These are phyloP conservation scores for Dillenia turbinata DNA, from an alignment of 164 flowering plant genomes.

Conservation along the genomic window DNA sequence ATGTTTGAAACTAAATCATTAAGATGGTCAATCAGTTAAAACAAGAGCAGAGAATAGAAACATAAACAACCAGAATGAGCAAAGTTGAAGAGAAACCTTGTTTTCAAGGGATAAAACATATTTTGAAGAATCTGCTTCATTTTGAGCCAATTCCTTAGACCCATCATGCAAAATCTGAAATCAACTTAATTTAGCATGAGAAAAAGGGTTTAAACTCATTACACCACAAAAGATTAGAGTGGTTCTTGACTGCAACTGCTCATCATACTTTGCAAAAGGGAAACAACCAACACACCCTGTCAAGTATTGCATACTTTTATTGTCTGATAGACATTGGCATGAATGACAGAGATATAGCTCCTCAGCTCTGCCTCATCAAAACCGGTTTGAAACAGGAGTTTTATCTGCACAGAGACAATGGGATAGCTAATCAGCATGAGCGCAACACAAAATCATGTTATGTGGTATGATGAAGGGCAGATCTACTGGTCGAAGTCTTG, in stretches of 20 bases:
- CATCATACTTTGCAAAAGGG: slow-evolving; percentile 33
- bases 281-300: slow-evolving; percentile 93
- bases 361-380: slow-evolving; percentile 87
- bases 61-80: not conserved
- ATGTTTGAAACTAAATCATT: too few relatives aligned
- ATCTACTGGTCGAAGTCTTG: slow-evolving; percentile 12
- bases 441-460: not conserved
- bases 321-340: slow-evolving; percentile 98
- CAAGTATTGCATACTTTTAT: slow-evolving; percentile 93
- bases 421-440: slow-evolving; percentile 6
- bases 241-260: slow-evolving; percentile 7
- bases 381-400: slow-evolving; percentile 92
- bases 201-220: not conserved
- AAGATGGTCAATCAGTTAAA: too few relatives aligned
- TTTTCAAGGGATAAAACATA: slow-evolving; percentile 68
- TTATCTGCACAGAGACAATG: slow-evolving; percentile 57
- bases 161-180: slow-evolving; percentile 80
- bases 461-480: not conserved
- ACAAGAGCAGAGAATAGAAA: too few relatives aligned
- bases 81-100: slow-evolving; percentile 51
- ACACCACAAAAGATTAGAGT: not conserved
- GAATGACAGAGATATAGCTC: slow-evolving; percentile 83
- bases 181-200: slow-evolving; percentile 5
- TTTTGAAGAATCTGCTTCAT: slow-evolving; percentile 56
- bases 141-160: slow-evolving; percentile 80